A percentile compares a stretch with the other conserved stretches of the same genome.
Evolutionary conservation across 441 rosid species (phyloP).

Genomic region (Pelargonium citronellum): DNA sequence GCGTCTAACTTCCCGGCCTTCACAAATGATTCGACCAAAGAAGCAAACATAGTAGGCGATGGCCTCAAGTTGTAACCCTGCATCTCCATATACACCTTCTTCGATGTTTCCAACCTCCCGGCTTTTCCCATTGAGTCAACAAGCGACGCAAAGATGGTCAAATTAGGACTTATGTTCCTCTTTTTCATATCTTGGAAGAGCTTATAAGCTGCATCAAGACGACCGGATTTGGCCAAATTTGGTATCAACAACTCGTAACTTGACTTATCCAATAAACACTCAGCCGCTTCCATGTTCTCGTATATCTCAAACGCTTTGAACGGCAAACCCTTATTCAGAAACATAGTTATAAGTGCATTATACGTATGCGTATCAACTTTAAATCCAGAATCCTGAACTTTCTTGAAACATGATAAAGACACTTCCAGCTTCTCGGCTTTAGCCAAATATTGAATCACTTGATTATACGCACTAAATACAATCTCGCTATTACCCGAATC

Average conservation of each 20-base stretch:
- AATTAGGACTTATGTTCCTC: constrained; percentile 59
- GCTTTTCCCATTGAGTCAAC: constrained; percentile 97
- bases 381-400: constrained; percentile 64
- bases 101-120: constrained; percentile 83
- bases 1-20: constrained; percentile 90
- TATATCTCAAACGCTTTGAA: constrained; percentile 95
- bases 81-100: constrained; percentile 86
- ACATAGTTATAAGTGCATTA: constrained; percentile 70
- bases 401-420: constrained; percentile 81
- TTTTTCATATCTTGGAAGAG: constrained; percentile 91
- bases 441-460: constrained; percentile 78
- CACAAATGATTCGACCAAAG: constrained; percentile 77
- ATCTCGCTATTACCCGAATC: constrained; percentile 39
- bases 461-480: constrained; percentile 47
- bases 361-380: constrained; percentile 58
- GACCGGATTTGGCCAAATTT: constrained; percentile 88
- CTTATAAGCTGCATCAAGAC: constrained; percentile 85
- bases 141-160: constrained; percentile 60
- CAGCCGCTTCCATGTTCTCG: constrained; percentile 72
- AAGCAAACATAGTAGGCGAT: constrained; percentile 72
- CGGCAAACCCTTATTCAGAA: constrained; percentile 81
- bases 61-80: constrained; percentile 69
- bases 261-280: constrained; percentile 58
- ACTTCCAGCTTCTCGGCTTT: constrained; percentile 88
- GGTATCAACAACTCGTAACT: constrained; percentile 89